Percentiles rank a stretch among this genome's conserved stretches.
Conservation (phyloP, 306 rosid species). For the Bauhinia variegata region DNA sequence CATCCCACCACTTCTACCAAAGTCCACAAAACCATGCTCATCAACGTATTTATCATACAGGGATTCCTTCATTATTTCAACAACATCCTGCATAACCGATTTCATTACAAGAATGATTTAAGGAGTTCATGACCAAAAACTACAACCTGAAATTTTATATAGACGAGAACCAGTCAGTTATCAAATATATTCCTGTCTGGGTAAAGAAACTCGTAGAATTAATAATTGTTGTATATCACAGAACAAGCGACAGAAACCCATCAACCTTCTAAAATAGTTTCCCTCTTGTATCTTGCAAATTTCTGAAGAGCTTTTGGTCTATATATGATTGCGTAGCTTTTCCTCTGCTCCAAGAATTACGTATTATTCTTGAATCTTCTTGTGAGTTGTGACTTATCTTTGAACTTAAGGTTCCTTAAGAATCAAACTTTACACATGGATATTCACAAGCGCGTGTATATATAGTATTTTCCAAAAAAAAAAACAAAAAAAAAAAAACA, state of each 20-base stretch:
- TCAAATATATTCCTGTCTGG: conserved; percentile 5
- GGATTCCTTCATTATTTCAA: conserved; percentile 97
- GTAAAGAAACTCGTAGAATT: conserved; percentile 1
- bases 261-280: conserved; percentile 8
- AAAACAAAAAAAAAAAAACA: too few relatives aligned
- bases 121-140: conserved; percentile 31
- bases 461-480: too few relatives aligned
- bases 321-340: neutral
- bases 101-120: conserved; percentile 28
- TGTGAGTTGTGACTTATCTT: conserved; percentile 5
- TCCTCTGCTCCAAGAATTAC: conserved; percentile 22
- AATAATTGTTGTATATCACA: neutral
- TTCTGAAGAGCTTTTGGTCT: conserved; percentile 3
- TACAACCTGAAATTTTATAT: conserved; percentile 17
- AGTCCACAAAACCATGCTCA: conserved; percentile 89
- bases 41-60: conserved; percentile 88
- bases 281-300: neutral
- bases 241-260: neutral
- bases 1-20: conserved; percentile 98
- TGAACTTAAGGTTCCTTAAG: conserved; percentile 15
- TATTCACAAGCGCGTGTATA: too few relatives aligned
- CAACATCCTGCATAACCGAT: conserved; percentile 74
- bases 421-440: too few relatives aligned
- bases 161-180: conserved; percentile 25
- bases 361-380: conserved; percentile 21